Percentiles rank a stretch among this genome's conserved stretches.
Conservation (phyloP, 306 rosid species). For the Quillaja saponaria region DNA sequence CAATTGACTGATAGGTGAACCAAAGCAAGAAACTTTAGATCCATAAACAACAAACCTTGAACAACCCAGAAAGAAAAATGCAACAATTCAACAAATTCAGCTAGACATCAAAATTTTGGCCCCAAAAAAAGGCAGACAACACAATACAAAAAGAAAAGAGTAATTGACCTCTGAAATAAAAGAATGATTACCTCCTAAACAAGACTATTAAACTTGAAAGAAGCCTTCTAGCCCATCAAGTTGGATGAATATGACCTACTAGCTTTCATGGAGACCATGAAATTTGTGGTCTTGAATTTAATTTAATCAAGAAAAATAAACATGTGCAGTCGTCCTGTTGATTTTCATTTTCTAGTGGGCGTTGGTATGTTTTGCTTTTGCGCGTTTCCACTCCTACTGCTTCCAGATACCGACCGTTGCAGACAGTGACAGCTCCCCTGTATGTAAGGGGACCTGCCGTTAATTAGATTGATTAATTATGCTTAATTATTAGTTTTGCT, state of each 20-base stretch:
- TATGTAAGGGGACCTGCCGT: too few relatives aligned
- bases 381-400: too few relatives aligned
- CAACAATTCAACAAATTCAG: neutral
- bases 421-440: too few relatives aligned
- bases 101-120: too few relatives aligned
- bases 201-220: constrained; percentile 5
- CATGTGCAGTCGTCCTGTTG: neutral
- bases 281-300: neutral
- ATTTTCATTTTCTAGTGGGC: neutral
- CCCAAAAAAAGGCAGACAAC: too few relatives aligned
- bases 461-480: too few relatives aligned
- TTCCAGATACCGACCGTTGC: too few relatives aligned
- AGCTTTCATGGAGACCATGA: neutral
- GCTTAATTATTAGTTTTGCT: too few relatives aligned
- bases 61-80: constrained; percentile 8
- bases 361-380: constrained; percentile 1
- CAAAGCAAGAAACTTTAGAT: neutral
- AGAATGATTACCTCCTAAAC: constrained; percentile 15
- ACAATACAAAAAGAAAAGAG: neutral
- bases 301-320: neutral
- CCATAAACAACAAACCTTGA: constrained; percentile 6
- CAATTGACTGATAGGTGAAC: neutral
- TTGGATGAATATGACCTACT: neutral
- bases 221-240: neutral
- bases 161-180: neutral